These are phyloP conservation scores for Fusarium praegraminearum DNA, from an alignment of 2,329 filamentous ascomycete species.

Conservation along the genomic window DNA sequence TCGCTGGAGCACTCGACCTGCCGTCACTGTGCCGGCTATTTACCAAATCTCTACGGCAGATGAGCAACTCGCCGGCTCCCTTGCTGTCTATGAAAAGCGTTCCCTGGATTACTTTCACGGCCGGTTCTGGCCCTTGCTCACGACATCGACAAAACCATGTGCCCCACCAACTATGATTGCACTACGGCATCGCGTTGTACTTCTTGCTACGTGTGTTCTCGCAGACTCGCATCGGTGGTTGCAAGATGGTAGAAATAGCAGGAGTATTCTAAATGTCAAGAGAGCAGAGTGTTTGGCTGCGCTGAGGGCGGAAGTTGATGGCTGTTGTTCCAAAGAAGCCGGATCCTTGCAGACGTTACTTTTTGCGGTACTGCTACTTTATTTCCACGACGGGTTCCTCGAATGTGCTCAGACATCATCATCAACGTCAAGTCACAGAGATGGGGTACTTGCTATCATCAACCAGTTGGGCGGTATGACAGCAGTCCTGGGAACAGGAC, in stretches of 20 bases:
- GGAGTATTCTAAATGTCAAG: constrained; percentile 44
- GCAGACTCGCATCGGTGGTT: constrained; percentile 51
- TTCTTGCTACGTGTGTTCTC: constrained; percentile 50
- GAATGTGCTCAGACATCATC: constrained; percentile 50
- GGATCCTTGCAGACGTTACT: constrained; percentile 51
- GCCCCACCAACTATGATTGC: constrained; percentile 49
- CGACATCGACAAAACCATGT: constrained; percentile 48
- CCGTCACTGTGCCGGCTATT: constrained; percentile 48
- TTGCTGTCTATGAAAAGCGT: constrained; percentile 48
- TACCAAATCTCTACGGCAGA: constrained; percentile 46
- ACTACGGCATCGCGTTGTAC: constrained; percentile 50
- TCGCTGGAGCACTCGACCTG: constrained; percentile 57
- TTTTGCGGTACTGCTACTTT: constrained; percentile 58
- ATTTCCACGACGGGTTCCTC: constrained; percentile 57
- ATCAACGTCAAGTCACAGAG: constrained; percentile 53
- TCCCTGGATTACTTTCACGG: constrained; percentile 52
- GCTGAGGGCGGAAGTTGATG: constrained; percentile 50
- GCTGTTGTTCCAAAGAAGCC: constrained; percentile 49
- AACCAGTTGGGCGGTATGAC: constrained; percentile 49
- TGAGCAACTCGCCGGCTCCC: constrained; percentile 45
- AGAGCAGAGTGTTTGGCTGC: constrained; percentile 50
- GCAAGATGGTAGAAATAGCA: constrained; percentile 49
- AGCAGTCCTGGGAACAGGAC: constrained; percentile 39
- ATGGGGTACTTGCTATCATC: constrained; percentile 54
- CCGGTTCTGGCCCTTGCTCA: constrained; percentile 51